Percentiles rank a stretch among this genome's conserved stretches.
These are phyloP conservation scores for Naegleria gruberi DNA, from an alignment of 208 protist genomes.

Conservation along the genomic window DNA sequence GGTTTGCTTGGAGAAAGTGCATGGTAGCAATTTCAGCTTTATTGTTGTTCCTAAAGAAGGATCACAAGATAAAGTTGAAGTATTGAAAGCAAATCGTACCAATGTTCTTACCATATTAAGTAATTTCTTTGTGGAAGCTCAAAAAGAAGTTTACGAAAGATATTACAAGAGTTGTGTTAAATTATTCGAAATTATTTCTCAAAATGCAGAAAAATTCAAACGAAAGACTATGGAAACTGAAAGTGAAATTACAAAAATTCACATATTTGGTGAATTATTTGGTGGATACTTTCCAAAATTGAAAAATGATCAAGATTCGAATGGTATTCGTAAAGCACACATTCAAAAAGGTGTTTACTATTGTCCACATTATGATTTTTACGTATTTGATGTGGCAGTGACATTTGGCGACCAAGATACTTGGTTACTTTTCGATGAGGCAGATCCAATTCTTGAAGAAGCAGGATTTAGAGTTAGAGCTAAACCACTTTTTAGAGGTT, in stretches of 20 bases:
- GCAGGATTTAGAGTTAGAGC: neutral
- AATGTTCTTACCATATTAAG: neutral
- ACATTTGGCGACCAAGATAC: neutral
- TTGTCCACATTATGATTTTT: conserved; percentile 1
- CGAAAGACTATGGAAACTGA: too few species aligned
- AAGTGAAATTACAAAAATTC: too few species aligned
- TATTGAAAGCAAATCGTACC: neutral
- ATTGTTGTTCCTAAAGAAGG: neutral
- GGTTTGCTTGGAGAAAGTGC: neutral
- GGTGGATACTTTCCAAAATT: neutral
- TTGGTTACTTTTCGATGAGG: neutral
- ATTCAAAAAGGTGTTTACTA: conserved; percentile 13
- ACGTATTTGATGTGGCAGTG: neutral
- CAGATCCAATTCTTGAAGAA: neutral
- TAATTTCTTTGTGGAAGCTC: neutral
- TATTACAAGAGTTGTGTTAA: neutral
- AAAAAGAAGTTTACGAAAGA: neutral
- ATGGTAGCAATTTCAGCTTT: conserved; percentile 9
- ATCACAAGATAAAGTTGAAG: neutral
- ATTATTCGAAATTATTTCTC: neutral
- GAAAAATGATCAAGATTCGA: neutral
- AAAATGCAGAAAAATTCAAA: too few species aligned
- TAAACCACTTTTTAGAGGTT: neutral
- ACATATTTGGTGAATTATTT: conserved; percentile 2
- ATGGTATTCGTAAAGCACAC: neutral